These are phyloP conservation scores for Neobulgaria alba DNA, from an alignment of 2,329 filamentous ascomycete genomes.

Conservation along the genomic window DNA sequence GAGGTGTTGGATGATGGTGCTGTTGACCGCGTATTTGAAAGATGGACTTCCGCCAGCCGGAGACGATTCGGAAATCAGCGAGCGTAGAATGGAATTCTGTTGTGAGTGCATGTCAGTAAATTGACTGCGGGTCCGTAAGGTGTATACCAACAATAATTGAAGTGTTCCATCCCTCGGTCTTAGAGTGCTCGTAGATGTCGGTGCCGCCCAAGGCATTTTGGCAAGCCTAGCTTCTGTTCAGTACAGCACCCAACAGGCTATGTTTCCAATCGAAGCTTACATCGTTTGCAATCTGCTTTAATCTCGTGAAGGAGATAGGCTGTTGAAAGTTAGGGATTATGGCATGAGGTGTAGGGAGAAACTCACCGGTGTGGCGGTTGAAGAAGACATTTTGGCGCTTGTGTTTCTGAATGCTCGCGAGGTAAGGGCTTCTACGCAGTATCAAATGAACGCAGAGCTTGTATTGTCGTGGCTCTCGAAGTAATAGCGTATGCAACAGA, in stretches of 20 bases:
- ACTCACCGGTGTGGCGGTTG: slow-evolving; percentile 24
- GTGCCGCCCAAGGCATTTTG: slow-evolving; percentile 64
- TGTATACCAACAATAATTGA: slow-evolving; percentile 69
- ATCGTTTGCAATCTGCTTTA: slow-evolving; percentile 80
- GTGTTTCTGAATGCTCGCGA: neutral
- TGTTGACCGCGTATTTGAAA: slow-evolving; percentile 96
- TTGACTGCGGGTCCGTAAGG: too few species aligned
- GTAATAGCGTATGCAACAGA: too few species aligned
- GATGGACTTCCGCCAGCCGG: slow-evolving; percentile 49
- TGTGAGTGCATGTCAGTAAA: too few species aligned
- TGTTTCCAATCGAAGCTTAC: slow-evolving; percentile 37
- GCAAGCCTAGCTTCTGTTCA: slow-evolving; percentile 56
- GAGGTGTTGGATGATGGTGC: slow-evolving; percentile 94
- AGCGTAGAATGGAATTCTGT: slow-evolving; percentile 68
- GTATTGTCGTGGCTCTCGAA: too few species aligned
- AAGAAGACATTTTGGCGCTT: slow-evolving; percentile 18
- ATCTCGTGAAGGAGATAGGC: slow-evolving; percentile 67
- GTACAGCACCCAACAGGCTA: neutral
- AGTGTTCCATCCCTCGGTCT: slow-evolving; percentile 83
- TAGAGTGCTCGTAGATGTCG: slow-evolving; percentile 78
- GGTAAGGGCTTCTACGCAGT: too few species aligned
- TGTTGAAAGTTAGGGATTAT: slow-evolving; percentile 30
- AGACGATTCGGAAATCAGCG: slow-evolving; percentile 67
- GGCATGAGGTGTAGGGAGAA: neutral
- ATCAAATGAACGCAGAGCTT: too few species aligned